Evolutionary conservation across 1,139 yeast species (phyloP), one percentile per base, ranked within the genome.

Genomic region (Meyerozyma elateridarum): DNA sequence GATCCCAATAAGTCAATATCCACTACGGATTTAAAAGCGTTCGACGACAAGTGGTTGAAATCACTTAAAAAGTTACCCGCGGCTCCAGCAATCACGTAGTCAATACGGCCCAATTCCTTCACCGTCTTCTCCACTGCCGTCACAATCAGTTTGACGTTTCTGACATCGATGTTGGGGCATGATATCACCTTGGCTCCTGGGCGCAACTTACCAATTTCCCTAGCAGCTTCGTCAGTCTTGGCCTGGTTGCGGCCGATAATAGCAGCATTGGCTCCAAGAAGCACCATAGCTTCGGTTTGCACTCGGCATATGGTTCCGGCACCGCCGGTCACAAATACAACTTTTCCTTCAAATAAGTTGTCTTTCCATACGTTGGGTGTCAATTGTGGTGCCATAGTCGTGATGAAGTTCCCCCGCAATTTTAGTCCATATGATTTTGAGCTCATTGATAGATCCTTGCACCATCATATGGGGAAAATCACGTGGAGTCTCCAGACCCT

Each of bases 61-160:
- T 53, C 57, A 15, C 49, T 36, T 31, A 51, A 35, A 33, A 53
- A 52, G 45, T 53, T 53, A n/a, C 59, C 57, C 1, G 59, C 59
- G 3, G 57, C 57, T 6, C 59, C 57, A 12, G 55, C 56, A 36
- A 53, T 51, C 22, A 53, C 56, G 29, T 26, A 52, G 40, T 53
- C 59, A 31, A 53, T 51, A 18, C 59, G 39, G 12, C 57, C 56
- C 40, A 53, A 42, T 31, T 47, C 46, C 6, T 39, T 39, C 20
- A 53, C 54, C 2, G 55, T 45, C 26, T 37, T 44, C 8, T 48
- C 49, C 13, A 48, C 56, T 1, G 56, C 57, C 20, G 36, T 32
- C 11, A 37, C 52, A 20, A 52, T 25, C 15, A 50, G 42, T 20
- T 41, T 33, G 13, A 51, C 51, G 5, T 49, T 49, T 15, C 58